phyloP scores from a whole-genome alignment of 176 grass and related monocot species.

The Avena eriantha region DNA sequence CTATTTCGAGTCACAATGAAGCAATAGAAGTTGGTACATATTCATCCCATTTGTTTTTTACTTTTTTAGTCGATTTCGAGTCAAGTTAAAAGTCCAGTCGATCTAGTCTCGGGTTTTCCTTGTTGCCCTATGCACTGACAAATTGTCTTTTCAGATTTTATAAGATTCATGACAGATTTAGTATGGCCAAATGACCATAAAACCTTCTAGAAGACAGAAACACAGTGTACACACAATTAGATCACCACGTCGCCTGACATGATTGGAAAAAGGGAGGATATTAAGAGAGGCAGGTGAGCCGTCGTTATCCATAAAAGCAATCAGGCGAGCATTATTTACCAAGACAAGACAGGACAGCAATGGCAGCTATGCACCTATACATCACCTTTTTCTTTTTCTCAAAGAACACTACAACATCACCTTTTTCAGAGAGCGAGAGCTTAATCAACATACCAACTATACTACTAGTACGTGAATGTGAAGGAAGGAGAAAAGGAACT shows the following conservation, averaged over 20 bases:
- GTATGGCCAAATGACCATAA: too few relatives aligned
- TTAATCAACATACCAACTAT: neutral
- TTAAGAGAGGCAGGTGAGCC: constrained; percentile 20
- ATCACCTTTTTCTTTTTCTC: neutral
- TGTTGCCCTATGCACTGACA: too few relatives aligned
- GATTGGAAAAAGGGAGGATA: neutral
- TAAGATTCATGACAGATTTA: too few relatives aligned
- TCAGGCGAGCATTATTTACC: neutral
- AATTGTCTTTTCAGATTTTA: too few relatives aligned
- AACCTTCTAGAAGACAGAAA: too few relatives aligned
- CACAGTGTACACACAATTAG: neutral
- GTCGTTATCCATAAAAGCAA: constrained; percentile 35
- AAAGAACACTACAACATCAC: neutral
- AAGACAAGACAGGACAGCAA: neutral
- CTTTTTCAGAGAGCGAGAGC: neutral
- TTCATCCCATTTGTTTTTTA: too few relatives aligned
- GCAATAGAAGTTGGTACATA: too few relatives aligned
- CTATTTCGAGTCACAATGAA: neutral
- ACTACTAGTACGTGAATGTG: neutral
- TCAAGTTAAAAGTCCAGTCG: too few relatives aligned
- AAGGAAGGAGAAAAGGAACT: neutral
- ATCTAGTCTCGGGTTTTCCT: too few relatives aligned
- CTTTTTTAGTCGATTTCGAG: too few relatives aligned
- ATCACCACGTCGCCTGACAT: neutral
- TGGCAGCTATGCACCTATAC: constrained; percentile 8